These are phyloP conservation scores for Phaffomyces opuntiae DNA, from an alignment of 805 yeast genomes.

Conservation along the genomic window DNA sequence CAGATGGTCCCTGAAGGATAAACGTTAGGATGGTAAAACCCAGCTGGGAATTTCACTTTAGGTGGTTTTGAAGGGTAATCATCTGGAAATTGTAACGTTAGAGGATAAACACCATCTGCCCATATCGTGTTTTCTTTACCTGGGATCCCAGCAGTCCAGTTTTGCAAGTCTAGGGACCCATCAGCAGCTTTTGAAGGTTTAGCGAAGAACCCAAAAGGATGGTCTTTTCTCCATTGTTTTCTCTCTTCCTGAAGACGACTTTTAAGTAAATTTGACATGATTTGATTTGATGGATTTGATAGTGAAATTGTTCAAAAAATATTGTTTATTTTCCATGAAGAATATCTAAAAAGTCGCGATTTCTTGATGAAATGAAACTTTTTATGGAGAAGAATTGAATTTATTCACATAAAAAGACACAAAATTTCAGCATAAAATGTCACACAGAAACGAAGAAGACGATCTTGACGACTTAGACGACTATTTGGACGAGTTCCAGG, in stretches of 20 bases:
- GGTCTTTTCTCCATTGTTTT: slow-evolving; percentile 97
- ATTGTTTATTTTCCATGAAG: too few relatives aligned
- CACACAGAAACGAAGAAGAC: slow-evolving; percentile 24
- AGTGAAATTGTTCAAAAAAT: too few relatives aligned
- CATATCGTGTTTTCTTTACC: slow-evolving; percentile 83
- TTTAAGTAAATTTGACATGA: slow-evolving; percentile 18
- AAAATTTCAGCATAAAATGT: background rate
- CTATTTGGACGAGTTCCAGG: slow-evolving; percentile 77
- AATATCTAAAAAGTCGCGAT: too few relatives aligned
- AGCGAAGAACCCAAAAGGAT: slow-evolving; percentile 96
- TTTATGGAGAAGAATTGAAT: too few relatives aligned
- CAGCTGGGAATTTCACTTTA: slow-evolving; percentile 80
- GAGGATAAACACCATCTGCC: slow-evolving; percentile 86
- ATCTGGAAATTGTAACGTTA: slow-evolving; percentile 74
- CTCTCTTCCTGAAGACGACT: slow-evolving; percentile 83
- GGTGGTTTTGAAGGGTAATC: slow-evolving; percentile 98
- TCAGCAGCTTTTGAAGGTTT: slow-evolving; percentile 76
- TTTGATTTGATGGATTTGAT: background rate
- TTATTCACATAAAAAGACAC: background rate
- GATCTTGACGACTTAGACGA: slow-evolving; percentile 76
- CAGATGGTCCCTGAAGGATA: slow-evolving; percentile 98
- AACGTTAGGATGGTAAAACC: slow-evolving; percentile 94
- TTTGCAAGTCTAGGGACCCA: slow-evolving; percentile 77
- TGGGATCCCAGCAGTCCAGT: slow-evolving; percentile 95
- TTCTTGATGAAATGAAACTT: too few relatives aligned